These are phyloP conservation scores for Aureobasidium sp. DNA, from an alignment of 2,329 filamentous ascomycete species.

Conservation along the genomic window DNA sequence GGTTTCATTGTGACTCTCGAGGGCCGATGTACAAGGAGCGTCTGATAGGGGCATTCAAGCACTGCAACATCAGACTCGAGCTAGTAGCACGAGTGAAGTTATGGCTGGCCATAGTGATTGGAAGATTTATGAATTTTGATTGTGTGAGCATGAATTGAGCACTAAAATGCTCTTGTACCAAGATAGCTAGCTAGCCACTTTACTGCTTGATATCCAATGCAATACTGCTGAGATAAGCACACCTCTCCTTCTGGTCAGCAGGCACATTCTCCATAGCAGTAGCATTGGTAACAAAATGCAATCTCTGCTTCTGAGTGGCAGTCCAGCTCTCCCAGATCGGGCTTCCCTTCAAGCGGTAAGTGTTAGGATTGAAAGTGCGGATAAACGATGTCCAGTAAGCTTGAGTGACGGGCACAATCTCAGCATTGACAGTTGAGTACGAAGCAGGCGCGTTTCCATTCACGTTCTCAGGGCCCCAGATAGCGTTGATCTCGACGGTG, in stretches of 20 bases:
- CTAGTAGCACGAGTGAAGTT: too few species aligned
- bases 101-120: too few species aligned
- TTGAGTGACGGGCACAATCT: constrained; percentile 54
- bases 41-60: too few species aligned
- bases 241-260: constrained; percentile 33
- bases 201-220: constrained; percentile 41
- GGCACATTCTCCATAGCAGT: constrained; percentile 33
- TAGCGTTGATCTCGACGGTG: constrained; percentile 56
- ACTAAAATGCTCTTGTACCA: too few species aligned
- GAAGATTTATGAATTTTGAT: too few species aligned
- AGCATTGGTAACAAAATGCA: constrained; percentile 31
- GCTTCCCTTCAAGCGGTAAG: constrained; percentile 34
- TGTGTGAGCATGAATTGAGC: too few species aligned
- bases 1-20: too few species aligned
- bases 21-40: too few species aligned
- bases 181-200: too few species aligned
- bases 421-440: constrained; percentile 49
- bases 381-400: constrained; percentile 71
- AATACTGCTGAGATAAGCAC: constrained; percentile 43
- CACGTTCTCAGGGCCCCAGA: constrained; percentile 57
- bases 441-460: constrained; percentile 42
- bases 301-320: constrained; percentile 20
- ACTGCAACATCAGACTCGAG: too few species aligned
- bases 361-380: constrained; percentile 57
- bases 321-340: constrained; percentile 46